Evolutionary conservation across 2,329 filamentous ascomycete genomes (phyloP), one percentile per base, ranked within the genome.

Genomic region (Ramularia endophylla): DNA sequence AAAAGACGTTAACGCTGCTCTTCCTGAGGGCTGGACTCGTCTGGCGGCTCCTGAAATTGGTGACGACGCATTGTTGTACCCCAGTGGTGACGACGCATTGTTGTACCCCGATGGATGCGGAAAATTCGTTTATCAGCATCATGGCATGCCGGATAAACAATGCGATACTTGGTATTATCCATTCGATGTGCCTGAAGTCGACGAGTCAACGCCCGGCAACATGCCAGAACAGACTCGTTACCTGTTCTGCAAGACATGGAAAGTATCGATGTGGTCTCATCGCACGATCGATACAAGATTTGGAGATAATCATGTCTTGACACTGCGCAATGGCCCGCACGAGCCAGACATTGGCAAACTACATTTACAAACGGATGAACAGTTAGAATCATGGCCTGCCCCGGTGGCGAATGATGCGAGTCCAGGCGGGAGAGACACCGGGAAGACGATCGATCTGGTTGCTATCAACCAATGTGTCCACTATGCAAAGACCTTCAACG

Each of bases 241-340:
- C 11, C 8, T 38, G 12, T 38, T 38, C 27, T 38, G 27, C 36
- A 38, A 31, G 27, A 38, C 36, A 2, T 30, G 15, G 27, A 38
- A 30, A 18, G n/a, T 17, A 4, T n/a, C 8, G 2, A 4, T 31
- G 12, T 30, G 13, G 27, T 8, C 25, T 38, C 36, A 30, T 17
- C 25, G 22, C 5, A 13, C 29, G 7, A n/a, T n/a, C n/a, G n/a
- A n/a, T n/a, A n/a, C n/a, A n/a, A n/a, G n/a, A n/a, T n/a, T n/a
- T n/a, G 13, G n/a, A 8, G 11, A 31, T 12, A 16, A 31, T 8
- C 15, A 31, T 4, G 17, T 4, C 13, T 16, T 31, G 8, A 13
- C n/a, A 8, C 29, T 31, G 29, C 9, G 3, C 15, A 31, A 31
- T 8, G n/a, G 29, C 9, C 29, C 29, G 8, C 8, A 3, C 5